Evolutionary conservation across 2,329 filamentous ascomycete genomes (phyloP).

Genomic region (Calonectria pauciramosa): DNA sequence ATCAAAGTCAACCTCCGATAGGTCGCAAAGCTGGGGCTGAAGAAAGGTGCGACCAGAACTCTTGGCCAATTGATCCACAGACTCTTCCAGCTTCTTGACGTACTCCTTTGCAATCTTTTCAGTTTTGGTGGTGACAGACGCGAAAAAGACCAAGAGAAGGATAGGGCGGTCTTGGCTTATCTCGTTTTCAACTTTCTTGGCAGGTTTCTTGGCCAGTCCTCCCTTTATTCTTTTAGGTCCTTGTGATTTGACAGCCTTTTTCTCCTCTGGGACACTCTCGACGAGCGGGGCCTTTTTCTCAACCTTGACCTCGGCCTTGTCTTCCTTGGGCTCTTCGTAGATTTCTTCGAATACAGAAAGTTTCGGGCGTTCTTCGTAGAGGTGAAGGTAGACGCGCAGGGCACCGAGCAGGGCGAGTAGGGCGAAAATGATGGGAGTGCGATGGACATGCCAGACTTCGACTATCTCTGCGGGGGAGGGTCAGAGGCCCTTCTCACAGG

Average conservation of each 20-base stretch:
- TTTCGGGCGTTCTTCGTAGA: constrained; percentile 48
- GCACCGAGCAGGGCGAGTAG: constrained; percentile 54
- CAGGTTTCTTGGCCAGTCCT: constrained; percentile 51
- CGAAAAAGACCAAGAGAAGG: constrained; percentile 88
- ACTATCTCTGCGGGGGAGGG: constrained; percentile 50
- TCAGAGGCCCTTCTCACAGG: constrained; percentile 17
- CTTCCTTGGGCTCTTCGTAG: constrained; percentile 44
- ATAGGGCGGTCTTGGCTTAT: constrained; percentile 61
- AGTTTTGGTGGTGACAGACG: constrained; percentile 87
- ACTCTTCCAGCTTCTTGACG: constrained; percentile 64
- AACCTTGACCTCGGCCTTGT: neutral
- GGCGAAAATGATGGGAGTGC: constrained; percentile 59
- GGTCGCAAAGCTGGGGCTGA: constrained; percentile 77
- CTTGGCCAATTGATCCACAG: constrained; percentile 64
- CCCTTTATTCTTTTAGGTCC: constrained; percentile 66
- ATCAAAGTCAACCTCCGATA: constrained; percentile 91
- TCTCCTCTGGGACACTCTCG: constrained; percentile 39
- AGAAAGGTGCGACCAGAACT: constrained; percentile 57
- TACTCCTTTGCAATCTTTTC: constrained; percentile 79
- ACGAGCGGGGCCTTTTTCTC: constrained; percentile 36
- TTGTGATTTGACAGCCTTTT: constrained; percentile 49
- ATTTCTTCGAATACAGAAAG: constrained; percentile 55
- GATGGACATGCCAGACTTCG: constrained; percentile 62
- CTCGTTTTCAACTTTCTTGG: constrained; percentile 41
- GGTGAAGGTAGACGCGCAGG: constrained; percentile 59